Conservation (phyloP, 2,329 filamentous ascomycete genomes). For the Phyllosticta paracitricarpa region DNA sequence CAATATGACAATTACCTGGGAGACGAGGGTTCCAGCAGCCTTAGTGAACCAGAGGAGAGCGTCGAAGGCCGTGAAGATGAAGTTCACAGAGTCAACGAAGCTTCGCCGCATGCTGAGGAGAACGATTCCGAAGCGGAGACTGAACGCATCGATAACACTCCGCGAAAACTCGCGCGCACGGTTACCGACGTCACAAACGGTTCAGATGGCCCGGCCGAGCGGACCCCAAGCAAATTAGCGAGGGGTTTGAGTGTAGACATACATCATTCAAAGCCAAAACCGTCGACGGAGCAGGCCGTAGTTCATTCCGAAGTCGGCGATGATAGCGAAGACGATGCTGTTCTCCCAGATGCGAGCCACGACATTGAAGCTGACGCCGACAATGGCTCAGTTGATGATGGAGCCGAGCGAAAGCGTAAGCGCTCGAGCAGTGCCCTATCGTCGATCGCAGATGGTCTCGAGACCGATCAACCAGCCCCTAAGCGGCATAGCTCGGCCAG, state of each 20-base stretch:
- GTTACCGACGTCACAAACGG: constrained; percentile 24
- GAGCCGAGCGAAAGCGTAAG: constrained; percentile 33
- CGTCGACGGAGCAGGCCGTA: not conserved
- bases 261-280: constrained; percentile 11
- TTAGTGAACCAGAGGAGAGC: constrained; percentile 85
- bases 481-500: constrained; percentile 25
- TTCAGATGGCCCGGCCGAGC: constrained; percentile 23
- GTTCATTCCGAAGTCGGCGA: not conserved
- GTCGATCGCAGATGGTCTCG: constrained; percentile 22
- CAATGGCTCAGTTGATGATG: not conserved
- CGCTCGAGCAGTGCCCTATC: constrained; percentile 31
- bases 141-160: constrained; percentile 84
- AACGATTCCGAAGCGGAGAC: constrained; percentile 83
- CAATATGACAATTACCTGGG: not conserved
- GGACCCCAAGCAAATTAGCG: constrained; percentile 28
- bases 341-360: not conserved
- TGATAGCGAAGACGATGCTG: constrained; percentile 6
- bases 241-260: not conserved
- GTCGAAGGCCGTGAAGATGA: constrained; percentile 47
- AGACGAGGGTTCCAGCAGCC: constrained; percentile 61
- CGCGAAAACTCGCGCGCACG: constrained; percentile 47
- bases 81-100: constrained; percentile 11
- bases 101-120: constrained; percentile 32
- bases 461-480: constrained; percentile 25
- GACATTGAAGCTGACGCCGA: constrained; percentile 1